Base-by-base conservation (phyloP, 768 basidiomycete genomes). In the Suillus subluteus region DNA sequence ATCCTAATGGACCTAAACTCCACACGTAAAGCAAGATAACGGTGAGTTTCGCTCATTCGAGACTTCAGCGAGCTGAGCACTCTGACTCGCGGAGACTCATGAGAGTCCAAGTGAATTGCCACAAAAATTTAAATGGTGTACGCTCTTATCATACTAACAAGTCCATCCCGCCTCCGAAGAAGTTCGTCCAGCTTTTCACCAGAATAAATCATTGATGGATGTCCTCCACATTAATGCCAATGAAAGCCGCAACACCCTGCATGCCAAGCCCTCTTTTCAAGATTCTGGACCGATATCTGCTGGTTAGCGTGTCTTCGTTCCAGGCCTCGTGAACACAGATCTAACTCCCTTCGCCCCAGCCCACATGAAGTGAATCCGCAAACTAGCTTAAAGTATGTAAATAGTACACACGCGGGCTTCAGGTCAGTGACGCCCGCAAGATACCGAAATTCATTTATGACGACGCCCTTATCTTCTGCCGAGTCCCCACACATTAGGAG, bases 11-110 rank as follows among this genome's bases (percentile, higher is more conserved):
- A 32, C 55, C 55, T 56, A 35, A 30, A 15, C 12, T n/a, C 35
- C 35, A 56, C 55, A 56, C 23, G 58, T 59, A 41, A 30, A 43
- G 12, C 41, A 43, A 61, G 59, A 61, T 59, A 59, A 59, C 58
- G 58, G 40, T 6, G 38, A 59, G 59, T 18, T 61, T 12, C 2
- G 41, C 18, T 61, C 59, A 43, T 61, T 18, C 16, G 16, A 32
- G 59, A 18, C 40, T 30, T 59, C 41, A 30, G 23, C 38, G 40
- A 40, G 16, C 44, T 1, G 46, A 37, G 35, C 21, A 21, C 12
- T 35, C 54, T 50, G n/a, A 9, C 6, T 52, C 30, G 26, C 26
- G 7, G 26, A 55, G 54, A 55, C 13, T 52, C 50, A 21, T 16
- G 23, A 13, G 9, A 43, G 41, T 18, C 21, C 55, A 56, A 35